Percentiles rank a stretch among this genome's conserved stretches.
These are phyloP conservation scores for Leccinum huronense DNA, from an alignment of 1,284 basidiomycete genomes.

Conservation along the genomic window DNA sequence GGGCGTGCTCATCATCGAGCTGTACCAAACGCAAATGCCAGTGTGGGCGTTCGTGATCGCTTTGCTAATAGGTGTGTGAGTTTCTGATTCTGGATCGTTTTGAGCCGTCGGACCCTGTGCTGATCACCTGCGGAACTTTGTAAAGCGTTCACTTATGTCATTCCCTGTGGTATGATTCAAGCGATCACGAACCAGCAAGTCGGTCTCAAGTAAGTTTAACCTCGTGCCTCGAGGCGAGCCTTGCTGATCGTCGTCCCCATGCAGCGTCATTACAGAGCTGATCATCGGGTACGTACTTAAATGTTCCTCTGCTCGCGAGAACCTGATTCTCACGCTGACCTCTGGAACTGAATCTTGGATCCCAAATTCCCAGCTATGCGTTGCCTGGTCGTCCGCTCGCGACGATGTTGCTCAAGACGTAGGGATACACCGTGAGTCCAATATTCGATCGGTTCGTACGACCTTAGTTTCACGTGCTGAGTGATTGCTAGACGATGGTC, in stretches of 20 bases:
- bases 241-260: slow-evolving; percentile 2
- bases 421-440: slow-evolving; percentile 39
- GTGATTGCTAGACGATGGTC: slow-evolving; percentile 26
- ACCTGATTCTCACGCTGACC: slow-evolving; percentile 2
- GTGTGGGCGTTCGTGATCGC: slow-evolving; percentile 52
- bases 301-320: background rate
- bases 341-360: background rate
- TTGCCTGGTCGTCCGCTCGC: slow-evolving; percentile 43
- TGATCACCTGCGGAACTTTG: background rate
- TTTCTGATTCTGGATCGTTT: background rate
- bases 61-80: slow-evolving; percentile 37
- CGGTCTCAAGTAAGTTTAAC: slow-evolving; percentile 36
- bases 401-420: slow-evolving; percentile 44
- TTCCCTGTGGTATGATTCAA: background rate
- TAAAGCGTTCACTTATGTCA: too few species aligned
- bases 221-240: background rate
- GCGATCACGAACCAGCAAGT: slow-evolving; percentile 46
- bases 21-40: slow-evolving; percentile 57
- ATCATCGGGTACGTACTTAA: slow-evolving; percentile 41
- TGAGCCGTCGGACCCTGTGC: background rate
- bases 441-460: background rate
- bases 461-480: background rate
- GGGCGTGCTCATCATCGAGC: slow-evolving; percentile 55
- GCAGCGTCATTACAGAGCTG: slow-evolving; percentile 47
- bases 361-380: slow-evolving; percentile 26